Base-by-base conservation (phyloP, 169 alveolate species). In the Cryptosporidium bovis region DNA sequence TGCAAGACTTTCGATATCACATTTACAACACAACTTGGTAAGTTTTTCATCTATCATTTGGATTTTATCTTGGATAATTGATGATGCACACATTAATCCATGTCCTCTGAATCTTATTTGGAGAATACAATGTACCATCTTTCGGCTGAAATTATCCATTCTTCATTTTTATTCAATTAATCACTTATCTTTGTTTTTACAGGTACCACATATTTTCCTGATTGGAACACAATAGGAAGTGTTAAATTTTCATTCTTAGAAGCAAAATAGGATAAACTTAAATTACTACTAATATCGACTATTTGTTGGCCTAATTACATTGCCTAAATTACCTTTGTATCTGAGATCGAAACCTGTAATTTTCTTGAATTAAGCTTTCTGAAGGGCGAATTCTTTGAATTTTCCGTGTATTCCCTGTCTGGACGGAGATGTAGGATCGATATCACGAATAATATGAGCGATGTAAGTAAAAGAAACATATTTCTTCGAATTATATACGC, bases 1-100 rank as follows among this genome's bases (percentile, higher is more conserved):
- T 8, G 40, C 87, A 27, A 77, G 87, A 44, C 18, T 77, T 20
- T 77, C 87, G 16, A 62, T 77, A 1, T 56, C 87, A 20, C 1
- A 34, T 40, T 40, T 77, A 15, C 87, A 77, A 36, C 64, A 77
- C 44, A 44, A 60, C 24, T 33, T 77, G 71, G 87, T 77, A 77
- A 77, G 87, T 77, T 77, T 6, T 27, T 20, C 18, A 62, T 27
- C 24, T 50, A 51, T n/a, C 18, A 13, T 24, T 24, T 24, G 27
- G 27, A 24, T 24, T 24, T 24, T 69, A 24, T 53, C n/a, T 10
- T 68, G 50, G 69, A 56, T 34, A 33, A 12, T 66, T 34, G 18
- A 15, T 56, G 87, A 77, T 77, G 87, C 64, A 77, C 2, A 34
- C 33, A 40, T n/a, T 10, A 62, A 77, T 77, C 87, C 87, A 77